Percentiles rank a stretch among this genome's conserved stretches.
Evolutionary conservation across 2,329 filamentous ascomycete genomes (phyloP).

Genomic region (Cryphonectria radicalis): DNA sequence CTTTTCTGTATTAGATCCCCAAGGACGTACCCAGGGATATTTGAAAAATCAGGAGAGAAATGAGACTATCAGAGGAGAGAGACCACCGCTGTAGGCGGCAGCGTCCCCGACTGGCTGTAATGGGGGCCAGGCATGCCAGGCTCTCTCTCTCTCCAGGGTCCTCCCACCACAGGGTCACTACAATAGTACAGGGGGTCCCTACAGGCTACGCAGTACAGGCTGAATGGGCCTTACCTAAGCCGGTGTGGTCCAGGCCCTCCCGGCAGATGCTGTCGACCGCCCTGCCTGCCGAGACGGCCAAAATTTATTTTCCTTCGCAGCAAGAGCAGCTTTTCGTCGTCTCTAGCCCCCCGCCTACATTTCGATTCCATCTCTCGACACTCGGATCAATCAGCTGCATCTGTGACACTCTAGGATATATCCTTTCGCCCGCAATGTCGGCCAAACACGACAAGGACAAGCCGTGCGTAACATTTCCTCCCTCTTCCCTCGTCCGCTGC

Average conservation of each 20-base stretch:
- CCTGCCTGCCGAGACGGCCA: constrained; percentile 9
- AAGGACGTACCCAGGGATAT: background rate
- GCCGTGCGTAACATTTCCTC: constrained; percentile 47
- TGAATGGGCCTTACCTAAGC: constrained; percentile 9
- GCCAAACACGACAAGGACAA: constrained; percentile 89
- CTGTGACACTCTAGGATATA: background rate
- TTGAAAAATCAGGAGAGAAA: background rate
- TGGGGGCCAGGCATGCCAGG: background rate
- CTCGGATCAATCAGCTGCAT: background rate
- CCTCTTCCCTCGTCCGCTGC: background rate
- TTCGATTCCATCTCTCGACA: background rate
- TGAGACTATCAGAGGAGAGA: background rate
- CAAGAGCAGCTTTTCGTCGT: background rate
- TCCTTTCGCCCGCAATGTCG: constrained; percentile 62
- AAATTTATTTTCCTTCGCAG: constrained; percentile 15
- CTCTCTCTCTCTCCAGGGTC: background rate
- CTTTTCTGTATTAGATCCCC: background rate
- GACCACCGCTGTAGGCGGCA: constrained; percentile 7
- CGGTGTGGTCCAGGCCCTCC: background rate
- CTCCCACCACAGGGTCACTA: background rate
- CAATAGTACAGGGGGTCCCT: background rate
- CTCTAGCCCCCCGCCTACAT: background rate
- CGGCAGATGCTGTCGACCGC: background rate
- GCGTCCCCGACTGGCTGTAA: constrained; percentile 16
- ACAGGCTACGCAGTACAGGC: background rate